Evolutionary conservation across 116 monocot species (phyloP).

Genomic region (Zostera marina): DNA sequence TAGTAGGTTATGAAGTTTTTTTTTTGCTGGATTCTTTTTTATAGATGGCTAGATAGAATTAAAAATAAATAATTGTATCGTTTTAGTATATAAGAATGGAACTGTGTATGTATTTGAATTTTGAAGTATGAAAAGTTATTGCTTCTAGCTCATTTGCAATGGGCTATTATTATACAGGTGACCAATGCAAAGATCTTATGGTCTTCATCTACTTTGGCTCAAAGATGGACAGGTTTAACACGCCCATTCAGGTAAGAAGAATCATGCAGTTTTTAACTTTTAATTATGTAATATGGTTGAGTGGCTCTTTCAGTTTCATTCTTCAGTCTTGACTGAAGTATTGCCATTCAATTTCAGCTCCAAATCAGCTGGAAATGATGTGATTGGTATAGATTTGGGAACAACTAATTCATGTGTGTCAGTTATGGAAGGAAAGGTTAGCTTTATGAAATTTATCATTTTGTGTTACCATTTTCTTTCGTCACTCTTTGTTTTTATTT

Average conservation of each 20-base stretch:
- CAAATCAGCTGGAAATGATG: slow-evolving; percentile 26
- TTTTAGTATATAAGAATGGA: too few species aligned
- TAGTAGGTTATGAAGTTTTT: too few species aligned
- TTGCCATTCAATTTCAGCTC: slow-evolving; percentile 9
- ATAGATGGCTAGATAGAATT: too few species aligned
- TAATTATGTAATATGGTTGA: too few species aligned
- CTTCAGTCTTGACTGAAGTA: too few species aligned
- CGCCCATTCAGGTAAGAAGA: slow-evolving; percentile 22
- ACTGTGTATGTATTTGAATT: not conserved
- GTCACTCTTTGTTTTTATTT: too few species aligned
- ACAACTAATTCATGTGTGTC: slow-evolving; percentile 44
- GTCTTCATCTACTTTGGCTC: slow-evolving; percentile 3
- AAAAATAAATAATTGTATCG: too few species aligned
- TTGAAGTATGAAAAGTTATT: too few species aligned
- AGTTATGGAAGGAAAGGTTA: slow-evolving; percentile 40
- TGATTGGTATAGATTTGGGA: slow-evolving; percentile 37
- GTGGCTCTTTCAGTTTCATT: too few species aligned
- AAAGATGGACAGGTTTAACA: slow-evolving; percentile 14
- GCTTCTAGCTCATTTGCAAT: not conserved
- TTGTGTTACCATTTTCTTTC: not conserved
- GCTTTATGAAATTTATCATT: not conserved
- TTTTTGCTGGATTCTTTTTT: too few species aligned
- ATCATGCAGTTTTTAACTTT: too few species aligned
- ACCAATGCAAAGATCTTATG: slow-evolving; percentile 8
- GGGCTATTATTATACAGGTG: slow-evolving; percentile 13